Evolutionary conservation across 139 green algal species (phyloP), one percentile per base, ranked within the genome.

Genomic region (Chlorella ohadii): DNA sequence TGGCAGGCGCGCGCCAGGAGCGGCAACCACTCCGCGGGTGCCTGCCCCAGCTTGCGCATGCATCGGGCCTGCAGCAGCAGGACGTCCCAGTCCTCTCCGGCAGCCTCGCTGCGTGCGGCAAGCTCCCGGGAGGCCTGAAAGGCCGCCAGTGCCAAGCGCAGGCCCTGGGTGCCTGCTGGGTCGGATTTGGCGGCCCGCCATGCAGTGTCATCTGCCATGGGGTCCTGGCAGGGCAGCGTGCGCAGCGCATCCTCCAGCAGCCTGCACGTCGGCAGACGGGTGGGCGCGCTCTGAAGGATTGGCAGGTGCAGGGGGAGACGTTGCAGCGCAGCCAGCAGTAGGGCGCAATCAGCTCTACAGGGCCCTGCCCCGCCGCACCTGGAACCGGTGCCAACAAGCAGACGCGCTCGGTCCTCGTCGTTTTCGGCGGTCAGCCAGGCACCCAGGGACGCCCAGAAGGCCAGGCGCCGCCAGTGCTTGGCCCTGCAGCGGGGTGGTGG

Each of bases 241-340:
- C 76, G 76, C 59, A 82, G 76, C 36, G 41, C 36, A 39, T 71
- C 76, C 57, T 82, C 57, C 36, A 72, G 23, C 76, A 82, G 28
- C 76, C 76, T 82, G 76, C 57, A 17, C 34, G 34, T 6, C 20
- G 25, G 5, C 13, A 19, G 28, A 3, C 11, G 17, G 27, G 22
- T 5, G 57, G 57, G n/a, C n/a, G n/a, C n/a, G n/a, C n/a, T n/a
- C n/a, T n/a, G n/a, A n/a, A n/a, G n/a, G n/a, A n/a, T n/a, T n/a
- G n/a, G n/a, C n/a, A n/a, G n/a, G n/a, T n/a, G n/a, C n/a, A n/a
- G n/a, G n/a, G n/a, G n/a, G n/a, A n/a, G n/a, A n/a, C n/a, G n/a
- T n/a, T n/a, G n/a, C n/a, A n/a, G n/a, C n/a, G n/a, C n/a, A n/a
- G n/a, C n/a, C n/a, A n/a, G n/a, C n/a, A n/a, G n/a, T n/a, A n/a